phyloP scores from a whole-genome alignment of 148 eudicot species.

The Dianthus caryophyllus region DNA sequence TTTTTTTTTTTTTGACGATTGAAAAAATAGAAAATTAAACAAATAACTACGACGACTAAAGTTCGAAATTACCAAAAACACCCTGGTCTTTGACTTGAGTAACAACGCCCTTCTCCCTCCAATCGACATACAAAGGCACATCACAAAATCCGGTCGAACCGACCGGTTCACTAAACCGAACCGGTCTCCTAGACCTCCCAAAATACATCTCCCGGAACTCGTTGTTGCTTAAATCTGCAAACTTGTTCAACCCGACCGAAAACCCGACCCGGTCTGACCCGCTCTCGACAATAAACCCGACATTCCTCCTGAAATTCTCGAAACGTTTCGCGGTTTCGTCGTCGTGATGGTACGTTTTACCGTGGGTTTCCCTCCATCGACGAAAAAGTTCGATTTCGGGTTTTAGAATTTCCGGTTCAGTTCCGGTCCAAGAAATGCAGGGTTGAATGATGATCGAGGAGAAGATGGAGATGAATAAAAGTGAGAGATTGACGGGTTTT shows the following conservation, averaged over 20 bases:
- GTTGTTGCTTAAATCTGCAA: conserved; percentile 66
- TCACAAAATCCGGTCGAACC: conserved; percentile 26
- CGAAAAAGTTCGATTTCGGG: conserved; percentile 37
- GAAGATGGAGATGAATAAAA: conserved; percentile 15
- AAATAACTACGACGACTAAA: too few species aligned
- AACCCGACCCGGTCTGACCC: conserved; percentile 33
- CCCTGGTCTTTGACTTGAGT: conserved; percentile 55
- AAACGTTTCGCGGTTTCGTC: conserved; percentile 39
- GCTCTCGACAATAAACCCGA: conserved; percentile 36
- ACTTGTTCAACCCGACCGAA: conserved; percentile 54
- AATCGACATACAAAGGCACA: conserved; percentile 52
- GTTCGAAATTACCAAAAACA: conserved; percentile 44
- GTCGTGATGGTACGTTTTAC: conserved; percentile 28
- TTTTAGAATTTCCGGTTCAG: conserved; percentile 31
- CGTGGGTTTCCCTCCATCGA: conserved; percentile 47
- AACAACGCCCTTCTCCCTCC: conserved; percentile 53
- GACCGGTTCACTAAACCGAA: conserved; percentile 15
- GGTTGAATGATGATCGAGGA: not conserved
- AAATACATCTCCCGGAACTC: conserved; percentile 42
- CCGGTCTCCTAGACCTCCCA: conserved; percentile 27
- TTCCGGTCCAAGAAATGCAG: conserved; percentile 7
- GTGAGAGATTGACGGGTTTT: conserved; percentile 10
- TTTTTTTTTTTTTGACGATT: too few species aligned
- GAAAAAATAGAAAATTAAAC: too few species aligned
- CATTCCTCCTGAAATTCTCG: conserved; percentile 40